Evolutionary conservation across 129 eudicot genomes (phyloP), one percentile per base, ranked within the genome.

Genomic region (Centrapalus pauciflorus): DNA sequence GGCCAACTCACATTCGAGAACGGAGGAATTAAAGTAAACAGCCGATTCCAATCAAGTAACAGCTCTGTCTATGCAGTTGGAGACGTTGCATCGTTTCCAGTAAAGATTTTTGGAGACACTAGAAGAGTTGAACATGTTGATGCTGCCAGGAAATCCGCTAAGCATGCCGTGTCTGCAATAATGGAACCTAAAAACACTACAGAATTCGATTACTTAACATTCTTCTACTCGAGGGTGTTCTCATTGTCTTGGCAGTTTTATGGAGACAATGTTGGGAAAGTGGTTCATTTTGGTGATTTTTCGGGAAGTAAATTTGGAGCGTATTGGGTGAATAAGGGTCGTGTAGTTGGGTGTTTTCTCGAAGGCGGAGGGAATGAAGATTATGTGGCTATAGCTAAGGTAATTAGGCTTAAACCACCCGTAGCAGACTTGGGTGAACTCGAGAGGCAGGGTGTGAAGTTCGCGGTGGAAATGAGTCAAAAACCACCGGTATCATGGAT

Each of bases 61-160:
- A 62, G 55, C 51, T 93, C 93, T 0, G 90, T 89, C 29, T 93
- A 89, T 49, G 99, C 95, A 20, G 82, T 93, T 41, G 96, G 99
- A 2, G 99, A 93, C 56, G 81, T 93, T 3, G 93, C 96, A 10
- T 70, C 96, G 0, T 86, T 93, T 56, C 99, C 99, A 1, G 72
- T 89, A 56, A 82, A 86, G 66, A 64, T 76, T 4, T 76, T 73
- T 56, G 90, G 95, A 5, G 90, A 86, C 57, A 78, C 72, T 41
- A 93, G 92, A 24, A 77, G 99, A 48, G 88, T 93, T 4, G 96
- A 93, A 75, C 99, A 93, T 35, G 99, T 93, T 16, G 99, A 93
- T 68, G 84, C 88, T 2, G 95, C 99, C 34, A 71, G 96, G 34
- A 86, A 79, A 67, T 58, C 96, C 38, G 99, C 99, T 3, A 83